Base-by-base conservation (phyloP, 2,329 filamentous ascomycete genomes). In the Grosmannia huntii region DNA sequence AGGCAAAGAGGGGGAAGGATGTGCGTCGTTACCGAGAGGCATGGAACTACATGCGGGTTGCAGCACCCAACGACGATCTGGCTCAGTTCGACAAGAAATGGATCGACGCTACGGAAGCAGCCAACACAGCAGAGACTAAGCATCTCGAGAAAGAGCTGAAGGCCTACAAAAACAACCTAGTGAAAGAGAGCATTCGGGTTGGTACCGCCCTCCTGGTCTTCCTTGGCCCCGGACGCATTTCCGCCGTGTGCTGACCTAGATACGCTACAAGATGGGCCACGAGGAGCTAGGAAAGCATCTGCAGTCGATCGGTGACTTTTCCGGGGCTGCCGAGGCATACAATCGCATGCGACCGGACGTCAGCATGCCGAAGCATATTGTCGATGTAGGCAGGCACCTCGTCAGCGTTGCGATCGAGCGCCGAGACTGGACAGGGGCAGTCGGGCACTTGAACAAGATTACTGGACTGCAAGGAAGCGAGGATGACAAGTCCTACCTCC, bases 111-210 rank as follows among this genome's bases (percentile, higher is more conserved):
- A 86, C 80, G 44, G 81, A 84, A 25, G 82, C 81, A 62, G 74
- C 79, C 56, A 89, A 91, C 65, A 81, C 82, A 64, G 73, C 75
- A 1, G 87, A 95, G 70, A 85, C 85, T 0, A 77, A 83, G 58
- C 82, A 87, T n/a, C 76, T 97, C 58, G 90, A 96, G 68, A 75
- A 80, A 19, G 90, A 97, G 70, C 76, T 99, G 23, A 91, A 90
- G 70, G 86, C 86, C 1, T 97, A 97, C 72, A 96, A 94, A 73
- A 96, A 96, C 68, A 99, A 97, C 66, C 74, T 97, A 50, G 90
- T 99, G 66, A 96, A 96, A 69, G 94, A 99, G 73, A 96, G 90
- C 73, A 96, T 97, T 66, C 75, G 91, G 64, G 90, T 95, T 76
- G 59, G 80, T 67, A 16, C 19, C 4, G 10, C 16, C 21, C 44